Conservation (phyloP, 176 grass and related monocot species). For the Dactylis glomerata region DNA sequence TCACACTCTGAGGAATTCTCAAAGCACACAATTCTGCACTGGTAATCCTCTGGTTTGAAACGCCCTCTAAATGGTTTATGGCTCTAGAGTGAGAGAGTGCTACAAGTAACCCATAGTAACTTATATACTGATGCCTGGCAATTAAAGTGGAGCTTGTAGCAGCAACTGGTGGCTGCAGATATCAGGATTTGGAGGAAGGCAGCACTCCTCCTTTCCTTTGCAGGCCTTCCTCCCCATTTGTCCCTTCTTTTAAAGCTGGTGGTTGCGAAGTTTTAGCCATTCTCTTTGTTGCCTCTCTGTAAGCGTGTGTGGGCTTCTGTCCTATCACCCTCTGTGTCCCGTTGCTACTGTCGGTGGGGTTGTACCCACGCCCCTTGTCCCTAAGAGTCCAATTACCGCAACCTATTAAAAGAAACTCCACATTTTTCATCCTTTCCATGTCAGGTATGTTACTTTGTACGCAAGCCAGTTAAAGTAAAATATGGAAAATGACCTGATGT, state of each 20-base stretch:
- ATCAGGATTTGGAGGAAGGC: constrained; percentile 49
- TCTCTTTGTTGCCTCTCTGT: constrained; percentile 36
- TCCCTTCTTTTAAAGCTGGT: constrained; percentile 68
- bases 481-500: constrained; percentile 17
- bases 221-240: constrained; percentile 52
- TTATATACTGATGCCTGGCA: constrained; percentile 5
- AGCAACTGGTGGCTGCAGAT: constrained; percentile 50
- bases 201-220: constrained; percentile 54
- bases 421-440: constrained; percentile 19
- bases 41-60: constrained; percentile 12
- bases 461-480: constrained; percentile 44
- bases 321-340: constrained; percentile 33
- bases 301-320: constrained; percentile 34
- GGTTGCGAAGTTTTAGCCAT: constrained; percentile 37
- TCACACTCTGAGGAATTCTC: constrained; percentile 11
- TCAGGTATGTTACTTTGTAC: background rate
- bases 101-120: constrained; percentile 20
- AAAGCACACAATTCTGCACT: background rate
- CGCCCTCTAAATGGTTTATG: constrained; percentile 7
- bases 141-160: constrained; percentile 21
- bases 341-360: constrained; percentile 47
- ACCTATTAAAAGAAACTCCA: constrained; percentile 24
- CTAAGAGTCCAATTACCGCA: constrained; percentile 7
- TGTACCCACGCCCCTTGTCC: constrained; percentile 20
- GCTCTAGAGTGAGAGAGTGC: constrained; percentile 32